Conservation (phyloP, 306 rosid genomes). For the Vigna reflexopilosa region DNA sequence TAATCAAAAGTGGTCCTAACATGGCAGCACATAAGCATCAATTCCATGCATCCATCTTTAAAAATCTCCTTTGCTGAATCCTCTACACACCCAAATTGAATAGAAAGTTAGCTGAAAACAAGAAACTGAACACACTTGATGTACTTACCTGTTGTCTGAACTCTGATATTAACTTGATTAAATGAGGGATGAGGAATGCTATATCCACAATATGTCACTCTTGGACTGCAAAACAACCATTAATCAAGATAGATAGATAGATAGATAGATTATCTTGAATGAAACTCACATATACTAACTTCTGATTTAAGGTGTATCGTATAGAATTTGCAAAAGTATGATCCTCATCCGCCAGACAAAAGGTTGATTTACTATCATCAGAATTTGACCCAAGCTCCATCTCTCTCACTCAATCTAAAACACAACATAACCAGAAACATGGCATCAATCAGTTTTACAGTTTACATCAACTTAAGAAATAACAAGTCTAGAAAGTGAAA, state of each 20-base stretch:
- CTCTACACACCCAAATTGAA: no score
- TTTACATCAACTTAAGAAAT: background rate
- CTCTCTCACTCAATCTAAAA: constrained; percentile 23
- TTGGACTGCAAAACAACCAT: constrained; percentile 67
- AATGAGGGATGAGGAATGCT: constrained; percentile 97
- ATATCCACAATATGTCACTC: constrained; percentile 74
- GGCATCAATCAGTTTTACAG: background rate
- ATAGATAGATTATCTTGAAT: background rate
- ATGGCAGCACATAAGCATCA: no score
- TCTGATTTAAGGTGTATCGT: constrained; percentile 76
- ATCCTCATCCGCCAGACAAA: constrained; percentile 76
- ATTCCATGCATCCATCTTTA: no score
- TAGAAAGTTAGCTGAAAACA: background rate
- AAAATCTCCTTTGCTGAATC: no score
- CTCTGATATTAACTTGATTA: constrained; percentile 79
- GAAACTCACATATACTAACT: constrained; percentile 52
- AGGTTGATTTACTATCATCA: constrained; percentile 73
- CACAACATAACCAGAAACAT: background rate
- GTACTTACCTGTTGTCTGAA: constrained; percentile 72
- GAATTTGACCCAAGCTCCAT: constrained; percentile 72
- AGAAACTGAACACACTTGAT: background rate
- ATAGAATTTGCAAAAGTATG: constrained; percentile 76
- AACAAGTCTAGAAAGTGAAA: background rate
- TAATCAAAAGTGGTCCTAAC: no score
- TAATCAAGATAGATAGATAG: background rate